Evolutionary conservation across 1,139 yeast genomes (phyloP).

Genomic region (Tardiomyces blankii): DNA sequence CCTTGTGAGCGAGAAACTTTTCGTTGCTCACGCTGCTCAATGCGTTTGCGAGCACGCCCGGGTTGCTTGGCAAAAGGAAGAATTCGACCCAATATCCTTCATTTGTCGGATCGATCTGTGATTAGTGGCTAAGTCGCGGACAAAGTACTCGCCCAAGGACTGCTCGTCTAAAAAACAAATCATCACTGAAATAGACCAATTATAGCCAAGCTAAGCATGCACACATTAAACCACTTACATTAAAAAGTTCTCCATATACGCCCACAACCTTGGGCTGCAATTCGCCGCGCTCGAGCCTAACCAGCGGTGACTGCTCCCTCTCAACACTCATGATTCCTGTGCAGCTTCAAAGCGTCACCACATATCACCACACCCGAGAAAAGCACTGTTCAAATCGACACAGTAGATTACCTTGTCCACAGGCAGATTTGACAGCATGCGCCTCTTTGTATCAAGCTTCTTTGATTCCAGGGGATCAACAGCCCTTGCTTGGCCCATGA

Average conservation of each 20-base stretch:
- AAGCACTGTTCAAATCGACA: neutral
- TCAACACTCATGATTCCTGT: neutral
- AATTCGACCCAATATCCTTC: conserved; percentile 30
- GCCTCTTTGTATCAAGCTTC: no score
- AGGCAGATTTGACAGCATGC: no score
- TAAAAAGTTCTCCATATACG: conserved; percentile 21
- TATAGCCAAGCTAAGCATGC: no score
- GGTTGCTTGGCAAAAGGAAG: conserved; percentile 25
- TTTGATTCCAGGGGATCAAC: no score
- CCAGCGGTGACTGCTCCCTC: neutral
- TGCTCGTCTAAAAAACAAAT: no score
- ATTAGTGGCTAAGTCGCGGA: neutral
- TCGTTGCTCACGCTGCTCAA: conserved; percentile 17
- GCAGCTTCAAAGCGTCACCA: neutral
- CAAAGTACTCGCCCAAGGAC: no score
- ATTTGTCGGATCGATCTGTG: neutral
- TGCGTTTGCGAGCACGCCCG: conserved; percentile 14
- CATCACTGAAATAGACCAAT: no score
- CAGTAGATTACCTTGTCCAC: no score
- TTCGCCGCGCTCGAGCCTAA: conserved; percentile 12
- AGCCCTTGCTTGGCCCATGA: no score
- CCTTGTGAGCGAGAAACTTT: conserved; percentile 13
- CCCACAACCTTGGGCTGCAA: conserved; percentile 23
- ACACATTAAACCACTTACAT: conserved; percentile 14
- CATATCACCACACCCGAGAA: neutral